phyloP scores from a whole-genome alignment of 169 alveolate genomes.

The Plasmodium relictum region DNA sequence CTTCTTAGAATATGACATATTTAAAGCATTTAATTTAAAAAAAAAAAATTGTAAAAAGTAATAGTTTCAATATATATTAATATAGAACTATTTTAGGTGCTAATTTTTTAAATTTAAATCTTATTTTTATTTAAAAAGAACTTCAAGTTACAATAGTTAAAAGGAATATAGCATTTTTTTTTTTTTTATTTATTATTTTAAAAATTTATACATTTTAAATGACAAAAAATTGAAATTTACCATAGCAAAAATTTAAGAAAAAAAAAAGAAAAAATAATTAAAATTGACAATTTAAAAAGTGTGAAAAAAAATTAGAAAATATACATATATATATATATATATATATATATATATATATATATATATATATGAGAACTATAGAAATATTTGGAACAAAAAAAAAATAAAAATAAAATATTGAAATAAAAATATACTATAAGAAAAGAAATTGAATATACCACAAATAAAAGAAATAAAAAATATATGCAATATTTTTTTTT shows the following conservation, averaged over 20 bases:
- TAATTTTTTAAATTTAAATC: neutral
- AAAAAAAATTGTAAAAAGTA: conserved; percentile 2
- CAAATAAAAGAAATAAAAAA: conserved; percentile 9
- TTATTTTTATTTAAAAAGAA: neutral
- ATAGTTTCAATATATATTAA: too few species aligned
- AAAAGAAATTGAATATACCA: neutral
- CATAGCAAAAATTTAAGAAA: neutral
- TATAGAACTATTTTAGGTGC: neutral
- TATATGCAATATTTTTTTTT: conserved; percentile 3
- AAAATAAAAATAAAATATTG: neutral
- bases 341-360: neutral
- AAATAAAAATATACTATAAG: neutral
- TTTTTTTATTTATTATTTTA: neutral
- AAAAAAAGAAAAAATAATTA: neutral
- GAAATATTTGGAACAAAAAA: neutral
- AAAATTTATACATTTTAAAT: neutral
- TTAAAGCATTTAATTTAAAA: neutral
- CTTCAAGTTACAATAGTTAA: neutral
- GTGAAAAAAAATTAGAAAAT: conserved; percentile 28
- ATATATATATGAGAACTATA: neutral
- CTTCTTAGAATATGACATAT: conserved; percentile 73
- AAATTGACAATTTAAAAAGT: conserved; percentile 46
- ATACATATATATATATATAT: conserved; percentile 1
- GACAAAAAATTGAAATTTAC: conserved; percentile 10
- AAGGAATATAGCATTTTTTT: neutral